Evolutionary conservation across 2,329 filamentous ascomycete genomes (phyloP).

Genomic region (Coniochaeta sp.): DNA sequence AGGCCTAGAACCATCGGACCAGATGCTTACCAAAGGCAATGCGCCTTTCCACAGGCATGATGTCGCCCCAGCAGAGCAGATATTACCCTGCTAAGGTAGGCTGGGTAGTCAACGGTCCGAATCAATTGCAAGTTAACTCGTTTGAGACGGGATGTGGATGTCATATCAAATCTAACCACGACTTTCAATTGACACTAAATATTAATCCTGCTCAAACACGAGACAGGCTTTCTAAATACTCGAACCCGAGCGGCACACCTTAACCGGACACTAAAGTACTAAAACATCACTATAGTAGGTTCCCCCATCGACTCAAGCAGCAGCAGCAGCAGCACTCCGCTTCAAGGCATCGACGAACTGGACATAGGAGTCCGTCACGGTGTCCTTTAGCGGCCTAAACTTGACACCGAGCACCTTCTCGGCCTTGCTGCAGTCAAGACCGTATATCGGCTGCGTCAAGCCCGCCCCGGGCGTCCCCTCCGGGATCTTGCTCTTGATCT

Average conservation of each 20-base stretch:
- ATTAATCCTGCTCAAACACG: too few relatives aligned
- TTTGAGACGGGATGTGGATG: too few relatives aligned
- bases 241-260: too few relatives aligned
- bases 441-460: slow-evolving; percentile 4
- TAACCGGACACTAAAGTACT: too few relatives aligned
- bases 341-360: slow-evolving; percentile 7
- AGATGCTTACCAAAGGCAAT: background rate
- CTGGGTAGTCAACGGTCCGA: background rate
- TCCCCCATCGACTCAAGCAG: background rate
- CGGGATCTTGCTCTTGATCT: slow-evolving; percentile 7
- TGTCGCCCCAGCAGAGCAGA: background rate
- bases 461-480: slow-evolving; percentile 6
- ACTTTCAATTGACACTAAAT: too few relatives aligned
- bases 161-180: too few relatives aligned
- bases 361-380: slow-evolving; percentile 8
- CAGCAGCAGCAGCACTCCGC: background rate
- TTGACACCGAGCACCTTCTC: slow-evolving; percentile 4
- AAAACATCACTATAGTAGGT: too few relatives aligned
- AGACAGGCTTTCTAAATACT: too few relatives aligned
- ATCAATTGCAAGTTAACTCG: background rate
- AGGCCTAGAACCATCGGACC: background rate
- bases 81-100: too few relatives aligned
- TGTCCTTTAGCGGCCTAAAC: slow-evolving; percentile 8
- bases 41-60: background rate
- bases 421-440: slow-evolving; percentile 11